Evolutionary conservation across 371 early-diverging fungal species (phyloP), one percentile per base, ranked within the genome.

Genomic region (Syncephalastrum monosporum): DNA sequence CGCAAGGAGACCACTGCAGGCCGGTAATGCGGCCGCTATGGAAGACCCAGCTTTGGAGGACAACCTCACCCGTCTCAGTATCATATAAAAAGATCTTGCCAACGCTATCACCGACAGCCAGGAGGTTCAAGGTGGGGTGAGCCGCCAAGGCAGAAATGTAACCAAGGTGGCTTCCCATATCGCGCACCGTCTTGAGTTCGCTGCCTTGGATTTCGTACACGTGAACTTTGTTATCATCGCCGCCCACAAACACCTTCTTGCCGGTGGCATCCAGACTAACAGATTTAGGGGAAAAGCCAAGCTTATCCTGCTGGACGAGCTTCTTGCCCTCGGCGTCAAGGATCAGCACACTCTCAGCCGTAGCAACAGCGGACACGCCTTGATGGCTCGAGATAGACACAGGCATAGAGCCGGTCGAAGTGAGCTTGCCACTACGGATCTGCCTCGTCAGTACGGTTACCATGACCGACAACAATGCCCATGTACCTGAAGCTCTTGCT

Each of bases 21-120:
- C 75, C 69, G 56, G 87, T 89, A 55, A 98, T 83, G 27, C 93
- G 87, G n/a, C 91, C 93, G 3, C 84, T 84, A 72, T 98, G 98
- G 80, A 89, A 92, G 12, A 89, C 89, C 96, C 97, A 98, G 33
- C 84, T 86, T 54, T 82, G 74, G 21, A 88, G 72, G 46, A 67
- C 81, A 2, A 86, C 47, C 67, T 73, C 75, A 38, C 85, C 82
- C 0, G 78, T 69, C 0, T 66, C 75, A 0, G 84, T 68, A 54
- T 88, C 84, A 58, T 87, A 91, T 3, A 93, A 88, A 47, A 82
- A 66, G 38, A 98, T 89, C 61, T 88, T 91, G 47, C 97, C 90
- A 5, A 82, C 81, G 13, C 85, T 71, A 64, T 96, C 95, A 27
- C 91, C 96, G 0, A 84, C 87, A 5, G 96, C 97, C 46, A 96